phyloP scores from a whole-genome alignment of 2,329 filamentous ascomycete genomes.

The Simplicillium sp. region DNA sequence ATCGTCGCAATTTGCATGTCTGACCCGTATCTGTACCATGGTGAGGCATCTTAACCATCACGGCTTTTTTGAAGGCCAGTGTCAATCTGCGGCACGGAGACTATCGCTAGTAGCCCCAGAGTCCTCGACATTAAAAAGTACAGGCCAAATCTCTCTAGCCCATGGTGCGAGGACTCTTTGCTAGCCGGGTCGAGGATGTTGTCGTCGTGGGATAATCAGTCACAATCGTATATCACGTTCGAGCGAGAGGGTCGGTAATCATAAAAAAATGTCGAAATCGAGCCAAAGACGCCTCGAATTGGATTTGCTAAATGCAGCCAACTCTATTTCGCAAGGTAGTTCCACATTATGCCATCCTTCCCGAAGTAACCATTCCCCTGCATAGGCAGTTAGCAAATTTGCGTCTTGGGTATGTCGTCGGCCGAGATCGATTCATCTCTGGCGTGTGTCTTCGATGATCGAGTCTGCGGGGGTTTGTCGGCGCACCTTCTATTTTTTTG shows the following conservation, averaged over 20 bases:
- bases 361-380: conserved; percentile 21
- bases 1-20: conserved; percentile 27
- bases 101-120: conserved; percentile 49
- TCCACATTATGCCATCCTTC: conserved; percentile 28
- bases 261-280: conserved; percentile 25
- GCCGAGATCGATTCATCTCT: conserved; percentile 6
- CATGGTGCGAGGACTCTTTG: conserved; percentile 43
- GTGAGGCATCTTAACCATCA: conserved; percentile 41
- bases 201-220: conserved; percentile 2
- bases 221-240: not conserved
- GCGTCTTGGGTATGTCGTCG: conserved; percentile 6
- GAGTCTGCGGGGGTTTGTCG: conserved; percentile 4
- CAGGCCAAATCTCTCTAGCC: conserved; percentile 16
- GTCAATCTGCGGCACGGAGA: conserved; percentile 47
- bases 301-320: conserved; percentile 34
- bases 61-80: conserved; percentile 52
- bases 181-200: conserved; percentile 32
- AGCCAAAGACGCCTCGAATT: conserved; percentile 36
- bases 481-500: conserved; percentile 9
- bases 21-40: conserved; percentile 60
- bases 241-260: too few species aligned
- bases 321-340: conserved; percentile 20
- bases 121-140: conserved; percentile 35
- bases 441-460: not conserved
- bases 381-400: too few species aligned